Percentiles rank a stretch among this genome's conserved stretches.
Conservation (phyloP, 2,329 filamentous ascomycete species). For the Rutstroemia sp. region DNA sequence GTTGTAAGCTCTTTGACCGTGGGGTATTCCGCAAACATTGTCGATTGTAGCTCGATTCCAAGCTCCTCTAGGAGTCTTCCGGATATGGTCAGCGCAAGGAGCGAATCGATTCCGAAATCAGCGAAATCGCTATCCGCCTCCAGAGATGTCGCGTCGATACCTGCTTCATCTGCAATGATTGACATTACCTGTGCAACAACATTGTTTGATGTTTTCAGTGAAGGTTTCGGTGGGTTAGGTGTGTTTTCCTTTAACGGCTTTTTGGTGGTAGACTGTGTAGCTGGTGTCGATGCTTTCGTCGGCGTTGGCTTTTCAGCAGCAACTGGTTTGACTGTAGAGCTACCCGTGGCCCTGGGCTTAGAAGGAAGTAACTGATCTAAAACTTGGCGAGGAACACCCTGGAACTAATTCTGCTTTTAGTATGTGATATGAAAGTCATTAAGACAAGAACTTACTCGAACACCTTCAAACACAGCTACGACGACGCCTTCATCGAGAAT, state of each 20-base stretch:
- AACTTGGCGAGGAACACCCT: neutral
- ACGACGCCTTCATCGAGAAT: neutral
- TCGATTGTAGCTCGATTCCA: neutral
- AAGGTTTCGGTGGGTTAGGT: neutral
- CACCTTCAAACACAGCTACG: neutral
- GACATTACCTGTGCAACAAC: neutral
- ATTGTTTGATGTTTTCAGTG: neutral
- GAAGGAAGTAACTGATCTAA: neutral
- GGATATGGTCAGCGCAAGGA: neutral
- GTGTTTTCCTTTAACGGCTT: neutral
- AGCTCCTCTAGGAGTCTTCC: neutral
- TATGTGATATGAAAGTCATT: neutral
- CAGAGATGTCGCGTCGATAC: neutral
- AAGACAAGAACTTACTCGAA: neutral
- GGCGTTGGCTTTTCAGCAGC: neutral
- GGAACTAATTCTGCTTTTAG: neutral
- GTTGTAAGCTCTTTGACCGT: neutral
- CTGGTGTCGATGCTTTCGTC: neutral
- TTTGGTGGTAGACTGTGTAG: neutral
- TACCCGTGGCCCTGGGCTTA: neutral
- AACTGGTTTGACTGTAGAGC: neutral
- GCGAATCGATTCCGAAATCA: slow-evolving; percentile 1
- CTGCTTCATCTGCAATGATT: neutral
- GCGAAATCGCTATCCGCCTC: neutral
- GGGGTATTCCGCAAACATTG: neutral